phyloP scores from a whole-genome alignment of 116 monocot genomes.

The Papilionanthe hybrid region DNA sequence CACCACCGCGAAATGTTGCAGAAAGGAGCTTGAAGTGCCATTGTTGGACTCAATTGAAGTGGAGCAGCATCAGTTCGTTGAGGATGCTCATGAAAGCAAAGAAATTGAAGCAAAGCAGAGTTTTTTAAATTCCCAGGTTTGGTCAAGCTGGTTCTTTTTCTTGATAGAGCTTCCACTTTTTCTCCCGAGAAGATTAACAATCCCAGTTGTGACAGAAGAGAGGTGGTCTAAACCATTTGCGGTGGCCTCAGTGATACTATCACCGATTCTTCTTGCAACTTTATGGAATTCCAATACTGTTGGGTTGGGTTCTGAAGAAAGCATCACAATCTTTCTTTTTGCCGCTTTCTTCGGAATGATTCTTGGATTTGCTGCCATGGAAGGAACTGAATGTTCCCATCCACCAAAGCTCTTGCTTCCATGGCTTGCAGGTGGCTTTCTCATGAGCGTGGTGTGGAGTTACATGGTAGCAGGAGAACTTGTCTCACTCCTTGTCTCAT shows the following conservation, averaged over 20 bases:
- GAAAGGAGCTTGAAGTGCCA: background rate
- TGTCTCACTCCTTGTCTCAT: background rate
- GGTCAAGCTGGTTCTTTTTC: background rate
- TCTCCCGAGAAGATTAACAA: slow-evolving; percentile 14
- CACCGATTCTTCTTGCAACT: slow-evolving; percentile 1
- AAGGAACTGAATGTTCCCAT: background rate
- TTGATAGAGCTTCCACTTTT: slow-evolving; percentile 1
- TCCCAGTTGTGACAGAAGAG: slow-evolving; percentile 1
- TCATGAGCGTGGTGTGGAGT: background rate
- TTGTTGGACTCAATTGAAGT: background rate
- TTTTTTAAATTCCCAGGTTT: too few relatives aligned
- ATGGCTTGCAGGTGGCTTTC: slow-evolving; percentile 1
- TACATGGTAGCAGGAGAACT: slow-evolving; percentile 2
- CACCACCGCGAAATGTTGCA: background rate
- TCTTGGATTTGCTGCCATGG: too few relatives aligned
- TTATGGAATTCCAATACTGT: background rate
- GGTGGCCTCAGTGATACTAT: background rate
- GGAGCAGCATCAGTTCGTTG: background rate
- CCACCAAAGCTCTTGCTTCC: slow-evolving; percentile 1
- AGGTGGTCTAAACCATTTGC: slow-evolving; percentile 15
- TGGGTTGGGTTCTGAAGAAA: background rate
- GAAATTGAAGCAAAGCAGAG: background rate
- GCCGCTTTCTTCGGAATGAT: background rate
- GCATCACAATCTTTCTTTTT: slow-evolving; percentile 1
- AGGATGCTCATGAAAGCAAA: background rate